A percentile compares a stretch with the other conserved stretches of the same genome.
Evolutionary conservation across 2,329 filamentous ascomycete genomes (phyloP).

Genomic region (Microascus cirrosus): DNA sequence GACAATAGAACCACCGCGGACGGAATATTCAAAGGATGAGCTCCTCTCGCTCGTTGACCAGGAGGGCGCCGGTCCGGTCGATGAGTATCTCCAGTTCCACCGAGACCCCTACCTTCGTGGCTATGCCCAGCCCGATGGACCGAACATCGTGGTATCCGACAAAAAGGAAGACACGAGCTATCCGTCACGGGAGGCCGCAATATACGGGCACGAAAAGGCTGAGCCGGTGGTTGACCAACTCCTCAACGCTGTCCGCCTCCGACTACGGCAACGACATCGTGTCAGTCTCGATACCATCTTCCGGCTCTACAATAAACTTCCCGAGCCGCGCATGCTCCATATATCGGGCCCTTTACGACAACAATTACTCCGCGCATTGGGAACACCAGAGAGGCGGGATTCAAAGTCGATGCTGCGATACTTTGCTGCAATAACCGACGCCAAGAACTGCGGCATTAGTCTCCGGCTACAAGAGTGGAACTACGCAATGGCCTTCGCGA

Average conservation of each 20-base stretch:
- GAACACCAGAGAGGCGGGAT: constrained; percentile 46
- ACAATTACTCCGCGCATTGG: constrained; percentile 56
- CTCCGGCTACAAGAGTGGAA: constrained; percentile 69
- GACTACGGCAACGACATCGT: constrained; percentile 27
- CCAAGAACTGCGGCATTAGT: constrained; percentile 61
- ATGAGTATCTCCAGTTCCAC: constrained; percentile 41
- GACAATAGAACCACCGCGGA: constrained; percentile 10
- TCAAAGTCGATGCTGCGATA: constrained; percentile 65
- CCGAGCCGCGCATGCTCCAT: constrained; percentile 39
- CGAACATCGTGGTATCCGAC: constrained; percentile 37
- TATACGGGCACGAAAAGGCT: constrained; percentile 21
- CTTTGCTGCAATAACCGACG: constrained; percentile 73
- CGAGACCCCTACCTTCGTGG: constrained; percentile 41
- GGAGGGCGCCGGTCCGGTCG: constrained; percentile 32
- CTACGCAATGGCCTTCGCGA: constrained; percentile 67
- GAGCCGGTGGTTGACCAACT: constrained; percentile 25
- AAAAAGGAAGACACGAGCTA: constrained; percentile 34
- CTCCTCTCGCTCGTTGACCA: constrained; percentile 42
- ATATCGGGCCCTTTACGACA: constrained; percentile 44
- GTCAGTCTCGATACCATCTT: constrained; percentile 33
- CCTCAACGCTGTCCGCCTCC: constrained; percentile 24
- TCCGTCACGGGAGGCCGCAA: constrained; percentile 29
- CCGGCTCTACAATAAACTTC: constrained; percentile 35
- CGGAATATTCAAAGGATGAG: constrained; percentile 20
- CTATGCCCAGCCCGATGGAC: constrained; percentile 39